A percentile compares a stretch with the other conserved stretches of the same genome.
Evolutionary conservation across 2,329 filamentous ascomycete genomes (phyloP).

Genomic region (Aspergillus aculeatus): DNA sequence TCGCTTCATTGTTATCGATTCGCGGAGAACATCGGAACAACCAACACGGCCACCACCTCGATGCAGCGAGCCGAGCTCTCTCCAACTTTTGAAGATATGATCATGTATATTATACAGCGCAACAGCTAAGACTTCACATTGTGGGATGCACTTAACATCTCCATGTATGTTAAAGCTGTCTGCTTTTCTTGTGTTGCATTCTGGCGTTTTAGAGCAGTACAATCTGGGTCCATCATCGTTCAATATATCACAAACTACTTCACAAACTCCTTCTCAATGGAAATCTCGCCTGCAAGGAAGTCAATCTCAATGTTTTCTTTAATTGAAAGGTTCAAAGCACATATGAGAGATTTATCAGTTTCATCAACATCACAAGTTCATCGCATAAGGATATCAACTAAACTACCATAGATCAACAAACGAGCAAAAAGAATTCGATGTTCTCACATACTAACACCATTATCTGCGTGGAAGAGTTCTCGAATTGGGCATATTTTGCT

Average conservation of each 20-base stretch:
- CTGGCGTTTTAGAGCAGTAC: slow-evolving; percentile 27
- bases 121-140: slow-evolving; percentile 8
- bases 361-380: background rate
- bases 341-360: background rate
- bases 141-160: background rate
- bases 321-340: background rate
- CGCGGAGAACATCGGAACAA: background rate
- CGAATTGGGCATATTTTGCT: background rate
- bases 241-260: slow-evolving; percentile 12
- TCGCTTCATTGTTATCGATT: too few relatives aligned
- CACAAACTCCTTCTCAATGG: background rate
- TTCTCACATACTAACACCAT: background rate
- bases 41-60: background rate
- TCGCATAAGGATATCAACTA: background rate
- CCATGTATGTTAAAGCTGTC: slow-evolving; percentile 14
- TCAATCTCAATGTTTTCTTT: background rate
- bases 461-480: background rate
- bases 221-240: slow-evolving; percentile 24
- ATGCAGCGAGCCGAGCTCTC: background rate
- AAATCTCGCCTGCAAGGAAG: background rate
- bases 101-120: slow-evolving; percentile 27
- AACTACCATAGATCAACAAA: background rate
- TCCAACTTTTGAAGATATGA: slow-evolving; percentile 15
- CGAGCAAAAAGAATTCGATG: background rate
- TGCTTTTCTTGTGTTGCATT: slow-evolving; percentile 25